These are phyloP conservation scores for Sporothrix euskadiensis DNA, from an alignment of 2,329 filamentous ascomycete species.

Conservation along the genomic window DNA sequence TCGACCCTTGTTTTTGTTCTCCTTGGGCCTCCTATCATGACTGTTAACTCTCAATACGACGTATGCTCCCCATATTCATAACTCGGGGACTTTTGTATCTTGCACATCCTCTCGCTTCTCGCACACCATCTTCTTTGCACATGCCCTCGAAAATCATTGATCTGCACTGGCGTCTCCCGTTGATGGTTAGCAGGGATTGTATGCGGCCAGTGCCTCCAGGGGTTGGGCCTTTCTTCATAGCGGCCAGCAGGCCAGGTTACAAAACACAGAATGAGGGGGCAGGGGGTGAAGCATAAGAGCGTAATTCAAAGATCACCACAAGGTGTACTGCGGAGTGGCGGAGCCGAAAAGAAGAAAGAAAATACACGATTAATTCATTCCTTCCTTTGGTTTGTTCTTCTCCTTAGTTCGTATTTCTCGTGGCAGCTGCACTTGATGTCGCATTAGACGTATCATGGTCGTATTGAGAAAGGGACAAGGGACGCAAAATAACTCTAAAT, in stretches of 20 bases:
- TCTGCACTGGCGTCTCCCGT: constrained; percentile 5
- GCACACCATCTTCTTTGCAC: not conserved
- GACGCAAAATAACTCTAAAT: constrained; percentile 18
- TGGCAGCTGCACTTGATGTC: not conserved
- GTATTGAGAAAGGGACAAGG: not conserved
- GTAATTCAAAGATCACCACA: not conserved
- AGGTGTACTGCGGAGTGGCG: not conserved
- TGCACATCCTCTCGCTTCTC: not conserved
- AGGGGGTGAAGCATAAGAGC: not conserved
- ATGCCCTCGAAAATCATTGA: constrained; percentile 12
- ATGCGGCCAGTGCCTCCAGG: not conserved
- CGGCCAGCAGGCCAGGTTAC: not conserved
- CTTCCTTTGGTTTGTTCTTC: not conserved
- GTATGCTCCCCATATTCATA: not conserved
- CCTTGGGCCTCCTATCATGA: not conserved
- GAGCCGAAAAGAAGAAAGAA: not conserved
- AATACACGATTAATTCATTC: not conserved
- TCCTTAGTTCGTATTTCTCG: not conserved
- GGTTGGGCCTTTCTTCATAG: not conserved
- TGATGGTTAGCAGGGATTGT: not conserved
- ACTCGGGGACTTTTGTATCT: not conserved
- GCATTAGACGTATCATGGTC: not conserved
- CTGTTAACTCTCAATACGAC: not conserved
- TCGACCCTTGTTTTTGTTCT: not conserved
- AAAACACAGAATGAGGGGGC: constrained; percentile 2